phyloP scores from a whole-genome alignment of 2,329 filamentous ascomycete species.

The Colletotrichum theobromicola region DNA sequence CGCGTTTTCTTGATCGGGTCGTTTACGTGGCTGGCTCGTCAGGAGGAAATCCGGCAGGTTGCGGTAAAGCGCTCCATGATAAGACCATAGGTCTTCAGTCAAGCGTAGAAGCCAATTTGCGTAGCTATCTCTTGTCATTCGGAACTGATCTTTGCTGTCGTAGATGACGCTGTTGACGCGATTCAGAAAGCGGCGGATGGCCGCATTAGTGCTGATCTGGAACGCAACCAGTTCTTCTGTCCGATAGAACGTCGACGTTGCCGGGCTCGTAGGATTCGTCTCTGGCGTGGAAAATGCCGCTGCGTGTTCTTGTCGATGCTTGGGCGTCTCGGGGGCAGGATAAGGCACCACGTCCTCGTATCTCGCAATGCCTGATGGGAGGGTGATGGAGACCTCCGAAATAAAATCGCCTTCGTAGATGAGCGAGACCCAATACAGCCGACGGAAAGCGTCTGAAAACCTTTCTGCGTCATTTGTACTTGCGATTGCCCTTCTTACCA shows the following conservation, averaged over 20 bases:
- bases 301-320: not conserved
- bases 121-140: constrained; percentile 26
- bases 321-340: constrained; percentile 9
- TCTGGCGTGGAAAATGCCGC: not conserved
- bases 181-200: constrained; percentile 33
- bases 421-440: constrained; percentile 33
- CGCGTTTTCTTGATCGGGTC: not conserved
- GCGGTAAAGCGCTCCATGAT: constrained; percentile 30
- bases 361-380: constrained; percentile 32
- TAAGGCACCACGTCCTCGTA: constrained; percentile 33
- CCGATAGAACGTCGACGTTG: not conserved
- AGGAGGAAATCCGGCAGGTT: constrained; percentile 30
- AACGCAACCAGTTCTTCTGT: constrained; percentile 32
- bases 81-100: constrained; percentile 29
- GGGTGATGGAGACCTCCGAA: constrained; percentile 30
- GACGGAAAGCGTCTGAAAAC: constrained; percentile 27
- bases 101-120: constrained; percentile 30
- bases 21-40: constrained; percentile 4
- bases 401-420: constrained; percentile 35
- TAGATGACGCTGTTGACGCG: constrained; percentile 34
- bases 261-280: not conserved
- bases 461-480: not conserved
- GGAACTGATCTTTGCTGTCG: constrained; percentile 29
- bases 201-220: constrained; percentile 34
- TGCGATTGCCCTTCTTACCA: constrained; percentile 16